Evolutionary conservation across 192 early-diverging fungal genomes (phyloP).

Genomic region (Coemansia sp.): DNA sequence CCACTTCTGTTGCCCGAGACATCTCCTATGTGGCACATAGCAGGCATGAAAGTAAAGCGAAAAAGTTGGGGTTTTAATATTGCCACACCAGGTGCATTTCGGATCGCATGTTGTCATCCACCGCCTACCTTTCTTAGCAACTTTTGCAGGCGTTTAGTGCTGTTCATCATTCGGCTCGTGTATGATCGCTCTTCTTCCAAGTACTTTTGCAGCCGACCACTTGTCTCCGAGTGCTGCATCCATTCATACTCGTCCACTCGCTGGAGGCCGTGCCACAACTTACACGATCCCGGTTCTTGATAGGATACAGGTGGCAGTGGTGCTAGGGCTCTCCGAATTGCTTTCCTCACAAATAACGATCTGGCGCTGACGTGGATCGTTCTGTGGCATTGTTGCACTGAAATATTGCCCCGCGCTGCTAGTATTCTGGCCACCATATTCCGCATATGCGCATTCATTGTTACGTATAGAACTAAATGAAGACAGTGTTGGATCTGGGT

Average conservation of each 20-base stretch:
- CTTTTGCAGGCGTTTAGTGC: conserved; percentile 25
- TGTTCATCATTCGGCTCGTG: conserved; percentile 19
- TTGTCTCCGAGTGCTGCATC: conserved; percentile 40
- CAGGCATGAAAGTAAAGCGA: background rate
- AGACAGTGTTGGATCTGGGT: background rate
- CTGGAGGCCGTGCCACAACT: conserved; percentile 27
- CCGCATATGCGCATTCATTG: background rate
- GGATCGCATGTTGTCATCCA: background rate
- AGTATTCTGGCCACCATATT: background rate
- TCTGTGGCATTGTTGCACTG: background rate
- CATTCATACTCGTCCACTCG: conserved; percentile 49
- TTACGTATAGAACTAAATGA: background rate
- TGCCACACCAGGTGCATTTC: background rate
- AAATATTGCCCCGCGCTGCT: background rate
- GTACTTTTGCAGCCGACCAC: conserved; percentile 22
- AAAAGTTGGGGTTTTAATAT: background rate
- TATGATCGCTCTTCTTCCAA: conserved; percentile 38
- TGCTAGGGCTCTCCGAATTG: background rate
- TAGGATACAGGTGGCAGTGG: conserved; percentile 22
- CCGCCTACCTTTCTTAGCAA: conserved; percentile 22
- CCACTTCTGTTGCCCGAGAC: conserved; percentile 39
- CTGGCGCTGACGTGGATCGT: background rate
- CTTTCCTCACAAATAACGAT: background rate
- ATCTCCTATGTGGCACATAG: conserved; percentile 19
- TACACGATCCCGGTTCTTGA: background rate